These are phyloP conservation scores for Rhododendron ferrugineum DNA, from an alignment of 148 eudicot genomes.

Conservation along the genomic window DNA sequence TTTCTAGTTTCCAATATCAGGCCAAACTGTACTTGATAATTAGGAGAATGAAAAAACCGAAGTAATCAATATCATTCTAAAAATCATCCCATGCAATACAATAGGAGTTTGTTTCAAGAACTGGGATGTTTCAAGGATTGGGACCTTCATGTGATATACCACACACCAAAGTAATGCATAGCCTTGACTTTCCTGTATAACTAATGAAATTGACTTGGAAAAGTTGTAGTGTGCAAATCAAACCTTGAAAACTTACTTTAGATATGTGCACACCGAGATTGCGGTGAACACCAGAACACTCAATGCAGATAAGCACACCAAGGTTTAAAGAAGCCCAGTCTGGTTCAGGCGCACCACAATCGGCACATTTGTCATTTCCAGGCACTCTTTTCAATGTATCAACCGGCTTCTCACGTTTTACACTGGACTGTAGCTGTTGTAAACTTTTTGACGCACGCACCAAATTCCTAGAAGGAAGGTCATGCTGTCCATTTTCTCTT, in stretches of 20 bases:
- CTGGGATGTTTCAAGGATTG: not conserved
- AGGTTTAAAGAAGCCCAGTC: slow-evolving; percentile 99
- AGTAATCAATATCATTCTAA: not conserved
- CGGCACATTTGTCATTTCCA: slow-evolving; percentile 96
- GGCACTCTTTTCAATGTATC: slow-evolving; percentile 55
- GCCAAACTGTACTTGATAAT: not conserved
- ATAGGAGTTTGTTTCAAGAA: slow-evolving; percentile 6
- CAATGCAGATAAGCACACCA: slow-evolving; percentile 89
- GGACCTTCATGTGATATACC: not conserved
- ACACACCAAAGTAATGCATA: not conserved
- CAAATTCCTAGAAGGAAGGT: slow-evolving; percentile 20
- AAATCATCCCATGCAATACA: not conserved
- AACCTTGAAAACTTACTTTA: slow-evolving; percentile 49
- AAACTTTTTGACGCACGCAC: slow-evolving; percentile 50
- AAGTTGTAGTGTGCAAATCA: not conserved
- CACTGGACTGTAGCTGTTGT: slow-evolving; percentile 43
- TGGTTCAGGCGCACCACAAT: slow-evolving; percentile 93
- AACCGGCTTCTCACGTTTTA: slow-evolving; percentile 60
- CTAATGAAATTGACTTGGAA: not conserved
- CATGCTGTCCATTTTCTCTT: slow-evolving; percentile 31
- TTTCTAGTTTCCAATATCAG: slow-evolving; percentile 3
- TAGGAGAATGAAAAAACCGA: not conserved
- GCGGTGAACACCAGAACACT: slow-evolving; percentile 98
- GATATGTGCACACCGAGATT: slow-evolving; percentile 98
- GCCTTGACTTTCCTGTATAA: not conserved